Conservation (phyloP, 257 asterid genomes). For the Solanum etuberosum region DNA sequence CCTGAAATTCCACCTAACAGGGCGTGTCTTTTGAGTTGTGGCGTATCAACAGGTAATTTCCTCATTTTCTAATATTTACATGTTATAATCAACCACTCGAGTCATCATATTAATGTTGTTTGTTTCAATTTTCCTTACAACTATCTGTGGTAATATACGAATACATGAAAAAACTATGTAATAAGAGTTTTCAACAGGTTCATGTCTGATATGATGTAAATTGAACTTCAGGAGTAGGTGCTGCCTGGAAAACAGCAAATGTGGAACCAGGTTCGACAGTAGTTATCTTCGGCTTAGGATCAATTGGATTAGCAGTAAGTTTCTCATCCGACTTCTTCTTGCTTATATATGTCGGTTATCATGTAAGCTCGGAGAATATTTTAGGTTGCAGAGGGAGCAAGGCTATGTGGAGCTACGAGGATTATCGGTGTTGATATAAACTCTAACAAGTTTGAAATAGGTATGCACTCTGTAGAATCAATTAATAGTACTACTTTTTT, state of each 20-base stretch:
- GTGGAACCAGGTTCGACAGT: conserved; percentile 86
- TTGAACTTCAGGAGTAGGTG: conserved; percentile 61
- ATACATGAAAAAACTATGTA: too few species aligned
- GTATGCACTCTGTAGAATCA: conserved; percentile 3
- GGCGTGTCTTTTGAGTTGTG: conserved; percentile 90
- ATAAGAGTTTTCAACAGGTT: too few species aligned
- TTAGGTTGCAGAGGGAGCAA: conserved; percentile 90
- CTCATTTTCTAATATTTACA: background rate
- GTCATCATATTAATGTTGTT: background rate
- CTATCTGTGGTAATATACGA: too few species aligned
- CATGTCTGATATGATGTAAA: too few species aligned
- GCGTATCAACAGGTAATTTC: conserved; percentile 71
- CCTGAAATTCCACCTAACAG: conserved; percentile 53
- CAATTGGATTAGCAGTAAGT: conserved; percentile 75
- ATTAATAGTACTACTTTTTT: background rate
- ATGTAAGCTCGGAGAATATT: background rate
- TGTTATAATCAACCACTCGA: background rate
- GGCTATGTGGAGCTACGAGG: conserved; percentile 58
- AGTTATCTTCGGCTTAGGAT: conserved; percentile 78
- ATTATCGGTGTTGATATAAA: conserved; percentile 72
- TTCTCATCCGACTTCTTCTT: background rate
- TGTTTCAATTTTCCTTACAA: background rate
- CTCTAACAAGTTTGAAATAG: conserved; percentile 46
- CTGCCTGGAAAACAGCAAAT: conserved; percentile 70
- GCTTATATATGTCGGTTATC: background rate